Evolutionary conservation across 78 protist genomes (phyloP).

Genomic region (Ministeria vibrans): DNA sequence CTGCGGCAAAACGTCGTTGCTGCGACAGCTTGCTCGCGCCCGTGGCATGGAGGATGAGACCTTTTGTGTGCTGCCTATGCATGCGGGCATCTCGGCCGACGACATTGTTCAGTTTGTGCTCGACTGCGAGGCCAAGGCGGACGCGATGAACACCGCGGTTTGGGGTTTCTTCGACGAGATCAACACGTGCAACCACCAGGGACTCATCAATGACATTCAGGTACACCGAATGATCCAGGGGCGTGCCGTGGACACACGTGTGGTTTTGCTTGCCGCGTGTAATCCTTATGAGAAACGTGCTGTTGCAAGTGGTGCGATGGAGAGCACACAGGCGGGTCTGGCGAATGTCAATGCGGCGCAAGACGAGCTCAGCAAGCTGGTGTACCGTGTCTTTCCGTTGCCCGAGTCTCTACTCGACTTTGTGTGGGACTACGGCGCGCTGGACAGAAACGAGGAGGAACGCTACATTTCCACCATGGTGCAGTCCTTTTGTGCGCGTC

Average conservation of each 20-base stretch:
- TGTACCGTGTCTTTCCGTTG: constrained; percentile 49
- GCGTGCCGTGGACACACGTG: not conserved
- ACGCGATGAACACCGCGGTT: not conserved
- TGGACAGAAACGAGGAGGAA: not conserved
- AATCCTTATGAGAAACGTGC: constrained; percentile 46
- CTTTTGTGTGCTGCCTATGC: constrained; percentile 19
- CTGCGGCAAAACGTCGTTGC: constrained; percentile 52
- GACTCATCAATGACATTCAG: constrained; percentile 38
- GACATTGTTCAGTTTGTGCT: constrained; percentile 13
- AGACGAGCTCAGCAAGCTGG: constrained; percentile 11
- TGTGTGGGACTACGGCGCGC: constrained; percentile 54
- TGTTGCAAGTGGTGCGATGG: not conserved
- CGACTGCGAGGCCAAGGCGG: not conserved
- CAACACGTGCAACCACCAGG: constrained; percentile 51
- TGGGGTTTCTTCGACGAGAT: constrained; percentile 54
- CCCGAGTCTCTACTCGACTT: constrained; percentile 29
- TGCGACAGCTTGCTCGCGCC: constrained; percentile 11
- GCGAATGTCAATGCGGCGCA: not conserved
- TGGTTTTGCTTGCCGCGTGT: constrained; percentile 48
- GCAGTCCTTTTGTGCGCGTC: too few relatives aligned
- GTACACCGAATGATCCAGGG: constrained; percentile 20
- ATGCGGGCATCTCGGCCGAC: constrained; percentile 31
- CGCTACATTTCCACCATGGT: constrained; percentile 18
- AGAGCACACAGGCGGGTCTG: not conserved
- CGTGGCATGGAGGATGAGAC: not conserved